These are phyloP conservation scores for Aotearoamyces nothofagi DNA, from an alignment of 2,329 filamentous ascomycete species.

Conservation along the genomic window DNA sequence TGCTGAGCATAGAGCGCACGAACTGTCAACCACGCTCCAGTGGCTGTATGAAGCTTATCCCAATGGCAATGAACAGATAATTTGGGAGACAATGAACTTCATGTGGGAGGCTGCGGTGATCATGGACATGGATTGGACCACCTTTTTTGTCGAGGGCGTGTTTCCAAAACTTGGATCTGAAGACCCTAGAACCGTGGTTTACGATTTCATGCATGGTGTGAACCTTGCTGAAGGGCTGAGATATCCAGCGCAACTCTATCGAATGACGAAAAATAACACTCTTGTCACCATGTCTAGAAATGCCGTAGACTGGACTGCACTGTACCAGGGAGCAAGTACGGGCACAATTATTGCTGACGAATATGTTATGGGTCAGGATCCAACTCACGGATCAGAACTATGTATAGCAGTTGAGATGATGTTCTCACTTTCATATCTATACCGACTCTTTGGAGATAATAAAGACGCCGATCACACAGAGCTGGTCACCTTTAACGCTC, in stretches of 20 bases:
- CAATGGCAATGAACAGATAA: constrained; percentile 8
- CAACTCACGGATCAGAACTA: constrained; percentile 16
- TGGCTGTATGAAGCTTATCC: constrained; percentile 20
- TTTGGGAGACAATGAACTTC: constrained; percentile 18
- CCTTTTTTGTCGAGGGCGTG: constrained; percentile 9
- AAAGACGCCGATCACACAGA: constrained; percentile 35
- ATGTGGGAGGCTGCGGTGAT: constrained; percentile 8
- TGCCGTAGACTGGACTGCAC: too few relatives aligned
- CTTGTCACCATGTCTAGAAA: too few relatives aligned
- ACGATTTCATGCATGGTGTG: constrained; percentile 8
- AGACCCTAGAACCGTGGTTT: constrained; percentile 1
- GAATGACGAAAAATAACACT: too few relatives aligned
- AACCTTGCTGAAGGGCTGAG: constrained; percentile 11
- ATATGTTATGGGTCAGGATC: too few relatives aligned
- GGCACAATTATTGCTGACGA: too few relatives aligned
- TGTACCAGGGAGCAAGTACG: too few relatives aligned
- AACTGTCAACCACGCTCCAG: constrained; percentile 24
- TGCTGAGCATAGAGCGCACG: constrained; percentile 23
- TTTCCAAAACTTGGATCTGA: constrained; percentile 6
- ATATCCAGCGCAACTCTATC: too few relatives aligned
- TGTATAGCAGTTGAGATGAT: constrained; percentile 21
- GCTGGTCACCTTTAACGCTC: constrained; percentile 35
- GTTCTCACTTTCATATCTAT: constrained; percentile 21
- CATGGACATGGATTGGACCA: constrained; percentile 10
- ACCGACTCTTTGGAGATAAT: constrained; percentile 19